Evolutionary conservation across 2,329 filamentous ascomycete genomes (phyloP).

Genomic region (Sclerotinia minor): DNA sequence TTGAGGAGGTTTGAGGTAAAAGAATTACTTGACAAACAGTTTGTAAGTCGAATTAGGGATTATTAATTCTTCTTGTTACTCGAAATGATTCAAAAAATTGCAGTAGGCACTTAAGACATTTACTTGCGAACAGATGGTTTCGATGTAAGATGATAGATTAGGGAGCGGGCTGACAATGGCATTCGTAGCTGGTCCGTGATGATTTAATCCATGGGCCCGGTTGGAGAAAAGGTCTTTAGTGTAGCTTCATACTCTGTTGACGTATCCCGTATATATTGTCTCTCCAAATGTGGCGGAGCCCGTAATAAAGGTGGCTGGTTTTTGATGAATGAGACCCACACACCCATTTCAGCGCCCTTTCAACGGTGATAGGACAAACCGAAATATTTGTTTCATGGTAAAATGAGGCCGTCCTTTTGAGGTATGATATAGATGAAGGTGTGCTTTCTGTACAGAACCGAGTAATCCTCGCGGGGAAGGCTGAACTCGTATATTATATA

Average conservation of each 20-base stretch:
- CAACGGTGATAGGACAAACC: background rate
- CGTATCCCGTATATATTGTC: background rate
- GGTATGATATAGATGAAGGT: too few relatives aligned
- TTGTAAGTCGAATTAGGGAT: background rate
- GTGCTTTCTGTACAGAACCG: too few relatives aligned
- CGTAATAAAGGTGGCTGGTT: constrained; percentile 3
- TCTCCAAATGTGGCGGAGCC: background rate
- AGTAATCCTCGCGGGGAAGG: too few relatives aligned
- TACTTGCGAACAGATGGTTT: background rate
- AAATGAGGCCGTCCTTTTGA: too few relatives aligned
- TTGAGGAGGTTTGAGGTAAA: background rate
- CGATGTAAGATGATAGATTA: constrained; percentile 2
- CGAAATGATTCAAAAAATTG: background rate
- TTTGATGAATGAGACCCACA: background rate
- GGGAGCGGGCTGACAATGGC: background rate
- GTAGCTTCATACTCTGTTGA: background rate
- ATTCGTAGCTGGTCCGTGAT: background rate
- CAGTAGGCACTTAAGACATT: too few relatives aligned
- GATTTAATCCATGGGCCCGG: background rate
- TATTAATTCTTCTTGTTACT: background rate
- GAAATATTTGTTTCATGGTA: background rate
- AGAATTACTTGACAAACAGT: background rate
- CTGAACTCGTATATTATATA: too few relatives aligned
- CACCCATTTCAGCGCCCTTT: background rate
- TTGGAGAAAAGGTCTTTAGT: background rate